Base-by-base conservation (phyloP, 257 asterid genomes). In the Penstemon eatonii region DNA sequence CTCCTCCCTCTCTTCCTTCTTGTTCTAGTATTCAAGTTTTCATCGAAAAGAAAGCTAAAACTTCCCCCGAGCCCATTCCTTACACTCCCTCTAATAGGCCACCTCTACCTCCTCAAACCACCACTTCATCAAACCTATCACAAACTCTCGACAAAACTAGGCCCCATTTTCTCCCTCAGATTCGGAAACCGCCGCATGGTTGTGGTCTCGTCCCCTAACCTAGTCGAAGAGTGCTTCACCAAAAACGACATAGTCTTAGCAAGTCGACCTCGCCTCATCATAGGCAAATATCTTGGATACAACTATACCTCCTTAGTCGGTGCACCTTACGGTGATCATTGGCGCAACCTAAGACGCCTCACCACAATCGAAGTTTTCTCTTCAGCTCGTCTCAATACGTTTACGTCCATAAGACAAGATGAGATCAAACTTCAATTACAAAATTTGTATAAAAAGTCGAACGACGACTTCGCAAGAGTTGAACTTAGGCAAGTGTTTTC, bases 141-240 rank as follows among this genome's bases (percentile, higher is more conserved):
- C 8, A 11, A 44, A 0, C 76, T 87, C 74, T 73, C 89, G 0
- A 57, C 67, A 0, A 79, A 83, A 68, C 15, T 68, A 8, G 89
- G 95, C 33, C 90, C 88, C 7, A 77, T 88, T 9, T 67, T 88
- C 72, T 82, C 90, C 3, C 89, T 88, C 49, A 80, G 70, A 0
- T 38, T 83, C 0, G 91, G 88, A 5, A 65, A 7, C 76, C 91
- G 89, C 58, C 86, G 70, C 8, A 63, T 75, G 47, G 82, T 85
- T 56, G 84, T 78, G 3, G 83, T 81, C 11, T 85, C 91, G 5
- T 83, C 91, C 4, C 71, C 81, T 0, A 61, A 73, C 41, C 45
- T 63, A 11, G 90, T 49, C 3, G 90, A 83, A 37, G 90, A 88
- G 68, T 88, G 95, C 39, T 86, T 88, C 84, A 86, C 85, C 53